Base-by-base conservation (phyloP, 257 asterid genomes). In the Fraxinus quadrangulata region DNA sequence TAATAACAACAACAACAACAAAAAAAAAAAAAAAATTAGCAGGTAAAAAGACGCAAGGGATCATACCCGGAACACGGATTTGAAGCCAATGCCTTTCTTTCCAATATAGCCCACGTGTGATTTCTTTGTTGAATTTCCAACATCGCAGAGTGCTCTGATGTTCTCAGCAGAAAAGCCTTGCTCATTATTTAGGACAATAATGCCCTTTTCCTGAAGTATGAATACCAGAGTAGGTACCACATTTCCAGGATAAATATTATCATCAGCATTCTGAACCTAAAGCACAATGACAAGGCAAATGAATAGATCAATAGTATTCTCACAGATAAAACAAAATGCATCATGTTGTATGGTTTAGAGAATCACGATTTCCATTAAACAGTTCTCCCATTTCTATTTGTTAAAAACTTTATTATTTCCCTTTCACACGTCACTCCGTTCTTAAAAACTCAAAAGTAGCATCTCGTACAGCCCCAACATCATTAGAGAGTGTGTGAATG, bases 41-140 rank as follows among this genome's bases (percentile, higher is more conserved):
- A 19, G 28, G 11, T 56, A n/a, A n/a, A 80, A 70, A 67, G 81
- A 28, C 9, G 28, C 0, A 13, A 77, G 31, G 70, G 67, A 81
- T 56, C 72, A 61, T 96, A 96, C 99, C 98, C 99, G 90, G 73
- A 96, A 96, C 56, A 96, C 99, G 70, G 99, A 96, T 93, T 96
- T 96, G 90, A 96, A 96, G 75, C 99, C 99, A 72, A 96, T 96
- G 88, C 99, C 99, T 85, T 96, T 96, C 93, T 96, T 96, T 79
- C 99, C 99, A 77, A 96, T 96, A 85, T 90, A 93, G 84, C 98
- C 99, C 81, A 91, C 84, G 79, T 74, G 80, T 78, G 85, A 90
- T 75, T 73, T 89, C 81, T 95, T 96, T 37, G 99, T 93, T 34
- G 99, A 96, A 85, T 90, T 96, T 78, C 99, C 99, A 76, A 96